Base-by-base conservation (phyloP, 2,329 filamentous ascomycete species). In the Neonectria sp. region DNA sequence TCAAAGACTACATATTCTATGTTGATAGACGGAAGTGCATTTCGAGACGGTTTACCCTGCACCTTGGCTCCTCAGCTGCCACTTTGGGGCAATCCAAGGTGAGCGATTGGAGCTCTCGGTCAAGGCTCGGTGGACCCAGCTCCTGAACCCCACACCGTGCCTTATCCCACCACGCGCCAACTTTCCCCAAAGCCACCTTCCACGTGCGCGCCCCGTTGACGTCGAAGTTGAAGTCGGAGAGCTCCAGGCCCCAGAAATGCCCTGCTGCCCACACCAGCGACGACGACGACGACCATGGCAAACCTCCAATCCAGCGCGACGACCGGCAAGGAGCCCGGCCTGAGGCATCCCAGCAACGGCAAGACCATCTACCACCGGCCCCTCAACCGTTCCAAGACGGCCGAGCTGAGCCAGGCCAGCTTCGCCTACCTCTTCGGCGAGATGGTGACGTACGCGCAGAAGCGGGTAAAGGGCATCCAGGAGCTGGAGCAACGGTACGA, bases 301-400 rank as follows among this genome's bases (percentile, higher is more conserved):
- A 88, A 86, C 78, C 78, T 86, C 48, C 86, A 86, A 73, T 80
- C 85, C 64, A 77, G 82, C 70, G 82, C 86, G 70, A 75, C 82
- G 29, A 79, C 82, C 66, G 81, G 82, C 73, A 85, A 86, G 78
- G 86, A 86, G 71, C 80, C 86, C 37, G 91, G 93, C 29, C 91
- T 99, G 69, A 93, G 95, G 73, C 94, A 97, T 77, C 95, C 96
- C 55, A 93, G 93, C 63, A 97, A 91, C 81, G 94, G 95, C 84
- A 98, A 98, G 85, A 97, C 95, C 71, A 98, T 99, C 84, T 99
- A 98, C 86, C 95, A 98, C 86, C 90, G 96, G 62, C 95, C 97
- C 69, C 86, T 98, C 68, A 98, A 98, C 83, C 93, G 96, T 71
- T 92, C 91, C 75, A 93, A 94, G 80, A 94, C 93, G 75, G 89